Evolutionary conservation across 495 filamentous ascomycete species (phyloP), one percentile per base, ranked within the genome.

Genomic region (Trichoderma virens): DNA sequence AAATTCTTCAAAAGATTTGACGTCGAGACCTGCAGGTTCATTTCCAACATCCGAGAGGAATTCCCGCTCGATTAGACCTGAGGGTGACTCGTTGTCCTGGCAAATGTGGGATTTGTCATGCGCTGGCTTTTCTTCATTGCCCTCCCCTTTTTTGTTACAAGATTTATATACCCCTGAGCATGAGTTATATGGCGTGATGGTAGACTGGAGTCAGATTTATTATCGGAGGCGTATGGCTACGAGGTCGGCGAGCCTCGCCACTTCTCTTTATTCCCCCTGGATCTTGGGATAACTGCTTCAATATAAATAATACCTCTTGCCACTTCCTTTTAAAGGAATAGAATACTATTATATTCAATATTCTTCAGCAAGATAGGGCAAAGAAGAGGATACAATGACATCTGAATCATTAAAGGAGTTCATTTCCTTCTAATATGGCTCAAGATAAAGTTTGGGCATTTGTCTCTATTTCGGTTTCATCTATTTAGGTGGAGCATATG

Each of bases 1-100:
- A 88, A 86, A 69, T 88, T 90, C 74, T 97, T 98, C 70, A 97
- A 92, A 76, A 80, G 93, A 23, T 97, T 91, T 85, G 90, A 96
- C 73, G 67, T 71, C 35, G 74, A 73, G n/a, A 77, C 70, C 0
- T 79, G 82, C 62, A 78, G 75, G 2, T 98, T 98, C 79, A 81
- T 97, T 6, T 94, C 91, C 67, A 98, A 97, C 73, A 81, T 96
- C 27, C 78, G 72, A 69, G 91, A 94, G 67, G 86, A 91, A 67
- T 97, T 92, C 73, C 93, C 93, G 1, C 88, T 95, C 71, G 90
- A 93, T 75, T 97, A 66, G 75, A 35, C 28, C n/a, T 23, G n/a
- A 61, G 34, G 2, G 34, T n/a, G n/a, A n/a, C n/a, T n/a, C n/a
- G n/a, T n/a, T n/a, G n/a, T n/a, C n/a, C 34, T 35, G 34, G 34